A percentile compares a stretch with the other conserved stretches of the same genome.
Evolutionary conservation across 1,284 basidiomycete species (phyloP).

Genomic region (Trichosporon sp.): DNA sequence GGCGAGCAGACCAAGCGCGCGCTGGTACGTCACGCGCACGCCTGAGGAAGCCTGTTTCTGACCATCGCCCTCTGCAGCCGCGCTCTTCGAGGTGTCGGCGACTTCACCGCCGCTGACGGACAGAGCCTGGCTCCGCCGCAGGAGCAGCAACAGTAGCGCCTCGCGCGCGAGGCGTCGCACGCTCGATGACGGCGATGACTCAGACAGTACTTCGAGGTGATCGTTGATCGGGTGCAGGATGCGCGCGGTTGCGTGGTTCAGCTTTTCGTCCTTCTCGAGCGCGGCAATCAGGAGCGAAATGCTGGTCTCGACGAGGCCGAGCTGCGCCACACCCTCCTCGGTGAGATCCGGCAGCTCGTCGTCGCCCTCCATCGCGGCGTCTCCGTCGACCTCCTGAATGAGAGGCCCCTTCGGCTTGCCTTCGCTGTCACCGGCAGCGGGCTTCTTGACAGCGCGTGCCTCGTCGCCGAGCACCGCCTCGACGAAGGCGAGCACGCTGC

Average conservation of each 20-base stretch:
- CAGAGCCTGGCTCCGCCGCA: slow-evolving; percentile 23
- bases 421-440: slow-evolving; percentile 6
- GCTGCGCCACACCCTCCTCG: slow-evolving; percentile 46
- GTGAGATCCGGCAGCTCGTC: slow-evolving; percentile 21
- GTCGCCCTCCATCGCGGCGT: slow-evolving; percentile 18
- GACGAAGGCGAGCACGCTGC: slow-evolving; percentile 71
- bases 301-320: slow-evolving; percentile 62
- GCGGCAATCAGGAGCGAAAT: slow-evolving; percentile 72
- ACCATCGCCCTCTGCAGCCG: background rate
- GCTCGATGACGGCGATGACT: slow-evolving; percentile 49
- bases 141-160: slow-evolving; percentile 47
- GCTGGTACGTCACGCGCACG: slow-evolving; percentile 69
- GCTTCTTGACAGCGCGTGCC: slow-evolving; percentile 11
- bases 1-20: slow-evolving; percentile 78
- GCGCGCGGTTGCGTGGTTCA: slow-evolving; percentile 61
- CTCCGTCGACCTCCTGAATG: slow-evolving; percentile 21
- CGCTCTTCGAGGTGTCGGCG: background rate
- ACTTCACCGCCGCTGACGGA: slow-evolving; percentile 4
- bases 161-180: slow-evolving; percentile 64
- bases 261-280: slow-evolving; percentile 71
- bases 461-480: slow-evolving; percentile 59
- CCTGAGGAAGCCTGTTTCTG: slow-evolving; percentile 34
- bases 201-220: slow-evolving; percentile 59
- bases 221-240: slow-evolving; percentile 67
- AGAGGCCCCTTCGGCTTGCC: slow-evolving; percentile 10